Conservation (phyloP, 768 basidiomycete species). For the Auriculariales sp. region DNA sequence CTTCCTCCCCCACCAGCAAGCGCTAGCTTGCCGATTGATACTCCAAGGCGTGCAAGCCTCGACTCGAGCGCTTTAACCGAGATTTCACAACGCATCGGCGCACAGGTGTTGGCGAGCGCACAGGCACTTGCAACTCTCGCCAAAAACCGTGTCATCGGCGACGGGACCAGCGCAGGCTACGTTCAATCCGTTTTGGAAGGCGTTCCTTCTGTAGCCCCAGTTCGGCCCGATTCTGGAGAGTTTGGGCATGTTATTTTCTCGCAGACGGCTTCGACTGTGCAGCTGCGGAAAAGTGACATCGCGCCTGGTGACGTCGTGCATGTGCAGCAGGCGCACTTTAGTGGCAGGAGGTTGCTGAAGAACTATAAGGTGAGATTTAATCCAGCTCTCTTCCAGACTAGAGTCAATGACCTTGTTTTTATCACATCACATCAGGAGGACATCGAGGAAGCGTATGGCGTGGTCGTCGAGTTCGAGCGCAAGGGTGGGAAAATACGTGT, state of each 20-base stretch:
- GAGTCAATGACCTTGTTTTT: too few species aligned
- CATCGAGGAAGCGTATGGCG: conserved; percentile 47
- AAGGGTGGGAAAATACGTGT: conserved; percentile 81
- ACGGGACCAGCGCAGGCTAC: conserved; percentile 74
- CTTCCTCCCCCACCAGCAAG: conserved; percentile 9
- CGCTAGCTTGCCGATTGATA: conserved; percentile 4
- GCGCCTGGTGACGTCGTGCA: conserved; percentile 76
- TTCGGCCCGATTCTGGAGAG: conserved; percentile 21
- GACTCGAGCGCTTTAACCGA: background rate
- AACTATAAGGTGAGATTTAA: too few species aligned
- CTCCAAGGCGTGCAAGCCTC: conserved; percentile 8
- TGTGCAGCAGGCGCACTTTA: conserved; percentile 62
- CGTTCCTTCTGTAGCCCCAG: conserved; percentile 45
- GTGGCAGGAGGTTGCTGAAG: conserved; percentile 66
- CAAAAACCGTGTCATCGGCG: conserved; percentile 64
- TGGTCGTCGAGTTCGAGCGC: conserved; percentile 68
- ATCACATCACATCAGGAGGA: conserved; percentile 45
- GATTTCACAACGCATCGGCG: conserved; percentile 62
- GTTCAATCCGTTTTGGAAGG: conserved; percentile 48
- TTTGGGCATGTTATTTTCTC: conserved; percentile 61
- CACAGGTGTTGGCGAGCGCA: conserved; percentile 58
- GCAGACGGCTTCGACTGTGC: conserved; percentile 52
- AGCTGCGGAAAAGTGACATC: conserved; percentile 63
- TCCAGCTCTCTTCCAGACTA: too few species aligned
- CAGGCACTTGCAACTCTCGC: conserved; percentile 55